Evolutionary conservation across 768 basidiomycete species (phyloP), one percentile per base, ranked within the genome.

Genomic region (Austroboletus festivus): DNA sequence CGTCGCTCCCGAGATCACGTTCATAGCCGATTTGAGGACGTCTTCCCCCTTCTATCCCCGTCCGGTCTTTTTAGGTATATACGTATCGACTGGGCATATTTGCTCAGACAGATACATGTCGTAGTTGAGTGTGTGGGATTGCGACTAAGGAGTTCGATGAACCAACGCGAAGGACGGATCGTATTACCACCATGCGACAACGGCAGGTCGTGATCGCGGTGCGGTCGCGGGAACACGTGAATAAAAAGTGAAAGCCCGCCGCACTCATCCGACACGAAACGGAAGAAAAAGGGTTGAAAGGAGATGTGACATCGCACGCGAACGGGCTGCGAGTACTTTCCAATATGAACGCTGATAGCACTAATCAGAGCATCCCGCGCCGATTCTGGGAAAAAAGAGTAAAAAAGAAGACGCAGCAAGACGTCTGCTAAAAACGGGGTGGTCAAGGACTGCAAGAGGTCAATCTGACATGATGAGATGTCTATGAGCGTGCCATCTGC

Each of bases 1-100:
- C 41, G 61, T 61, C 53, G 56, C 56, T 66, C 57, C 57, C 60
- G 62, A 67, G 52, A 62, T 58, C 55, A 46, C 49, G 37, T 48
- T 43, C 42, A 39, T 52, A 42, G 50, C 51, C 28, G 48, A 50
- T 49, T 47, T 33, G 34, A 46, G 37, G 39, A 8, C 46, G 26
- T 24, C 42, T 30, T 13, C 9, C 47, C n/a, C 50, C 42, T 12
- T 41, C 49, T 61, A 64, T 50, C 55, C 47, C 60, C 59, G 52
- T 49, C 34, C 15, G 43, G 37, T 39, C 40, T 37, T 44, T 52
- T 49, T 45, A 60, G 41, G 38, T 55, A 33, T 31, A 37, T 38
- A 31, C 45, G 52, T 42, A 20, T 21, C 1, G 41, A n/a, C 46
- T 49, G 51, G 26, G 41, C 48, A 34, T 47, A 11, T 21, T 24